A percentile compares a stretch with the other conserved stretches of the same genome.
Evolutionary conservation across 2,329 filamentous ascomycete species (phyloP).

Genomic region (Penicillium corylophilum): DNA sequence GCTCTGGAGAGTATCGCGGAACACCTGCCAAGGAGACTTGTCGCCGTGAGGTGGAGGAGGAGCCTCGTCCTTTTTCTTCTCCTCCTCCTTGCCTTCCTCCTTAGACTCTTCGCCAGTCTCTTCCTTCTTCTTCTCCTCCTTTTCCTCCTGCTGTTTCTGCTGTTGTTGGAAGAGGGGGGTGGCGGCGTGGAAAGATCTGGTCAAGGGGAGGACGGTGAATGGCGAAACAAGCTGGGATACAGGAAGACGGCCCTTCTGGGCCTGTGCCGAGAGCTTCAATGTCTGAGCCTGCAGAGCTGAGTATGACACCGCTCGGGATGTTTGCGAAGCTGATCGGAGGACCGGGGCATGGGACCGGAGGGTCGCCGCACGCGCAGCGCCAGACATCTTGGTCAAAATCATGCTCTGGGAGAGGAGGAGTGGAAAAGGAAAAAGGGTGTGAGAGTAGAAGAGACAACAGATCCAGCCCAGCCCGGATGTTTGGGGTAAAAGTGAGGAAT

Average conservation of each 20-base stretch:
- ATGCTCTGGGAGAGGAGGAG: conserved; percentile 30
- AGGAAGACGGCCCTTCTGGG: conserved; percentile 35
- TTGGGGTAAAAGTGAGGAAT: conserved; percentile 24
- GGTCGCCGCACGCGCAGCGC: conserved; percentile 38
- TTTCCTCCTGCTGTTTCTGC: conserved; percentile 35
- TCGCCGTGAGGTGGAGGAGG: conserved; percentile 95
- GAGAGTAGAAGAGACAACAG: conserved; percentile 5
- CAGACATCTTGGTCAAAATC: conserved; percentile 41
- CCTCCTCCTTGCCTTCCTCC: conserved; percentile 47
- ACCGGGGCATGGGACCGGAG: conserved; percentile 35
- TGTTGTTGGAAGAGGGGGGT: conserved; percentile 35
- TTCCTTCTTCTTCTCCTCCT: conserved; percentile 40
- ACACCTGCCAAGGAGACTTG: conserved; percentile 98
- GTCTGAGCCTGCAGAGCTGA: conserved; percentile 41
- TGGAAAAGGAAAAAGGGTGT: conserved; percentile 1
- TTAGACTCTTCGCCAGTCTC: conserved; percentile 41
- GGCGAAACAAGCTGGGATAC: conserved; percentile 34
- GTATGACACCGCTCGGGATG: conserved; percentile 33
- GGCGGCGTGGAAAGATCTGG: conserved; percentile 39
- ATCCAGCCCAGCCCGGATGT: conserved; percentile 25
- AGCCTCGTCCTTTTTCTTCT: conserved; percentile 65
- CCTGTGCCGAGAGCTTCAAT: conserved; percentile 13
- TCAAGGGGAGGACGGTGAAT: conserved; percentile 36
- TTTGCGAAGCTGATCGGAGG: conserved; percentile 35
- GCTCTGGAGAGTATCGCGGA: conserved; percentile 88